These are phyloP conservation scores for Pseudozyma sp. DNA, from an alignment of 1,284 basidiomycete species.

Conservation along the genomic window DNA sequence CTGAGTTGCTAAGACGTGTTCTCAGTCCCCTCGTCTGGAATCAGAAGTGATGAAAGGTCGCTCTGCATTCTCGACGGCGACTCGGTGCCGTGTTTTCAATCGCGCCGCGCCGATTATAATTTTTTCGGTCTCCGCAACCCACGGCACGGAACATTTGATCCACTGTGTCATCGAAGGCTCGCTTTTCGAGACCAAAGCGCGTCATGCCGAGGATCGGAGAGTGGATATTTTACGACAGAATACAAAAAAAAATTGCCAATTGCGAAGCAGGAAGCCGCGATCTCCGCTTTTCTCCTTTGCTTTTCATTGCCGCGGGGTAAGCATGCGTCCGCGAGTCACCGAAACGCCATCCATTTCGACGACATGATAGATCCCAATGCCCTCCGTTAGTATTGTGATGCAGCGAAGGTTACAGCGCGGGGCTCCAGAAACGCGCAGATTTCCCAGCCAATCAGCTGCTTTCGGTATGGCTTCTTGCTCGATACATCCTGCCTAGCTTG, in stretches of 20 bases:
- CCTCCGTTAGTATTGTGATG: no score
- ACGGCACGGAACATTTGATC: slow-evolving; percentile 24
- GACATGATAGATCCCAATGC: no score
- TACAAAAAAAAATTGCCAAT: no score
- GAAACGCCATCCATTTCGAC: neutral
- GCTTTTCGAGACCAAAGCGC: neutral
- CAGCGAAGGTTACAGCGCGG: neutral
- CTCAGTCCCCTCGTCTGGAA: no score
- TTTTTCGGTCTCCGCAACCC: slow-evolving; percentile 21
- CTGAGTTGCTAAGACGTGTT: no score
- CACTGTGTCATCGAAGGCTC: neutral
- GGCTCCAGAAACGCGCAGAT: neutral
- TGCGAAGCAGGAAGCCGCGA: neutral
- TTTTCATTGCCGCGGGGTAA: neutral
- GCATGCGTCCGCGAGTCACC: neutral
- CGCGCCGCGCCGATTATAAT: no score
- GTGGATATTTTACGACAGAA: neutral
- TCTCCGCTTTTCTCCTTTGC: slow-evolving; percentile 1
- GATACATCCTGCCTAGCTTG: no score
- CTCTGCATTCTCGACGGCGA: neutral
- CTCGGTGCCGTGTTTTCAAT: neutral
- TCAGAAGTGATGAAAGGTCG: neutral
- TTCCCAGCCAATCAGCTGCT: no score
- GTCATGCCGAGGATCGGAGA: slow-evolving; percentile 17
- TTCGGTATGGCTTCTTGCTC: no score